These are phyloP conservation scores for Chlamydomonas schloesseri DNA, from an alignment of 139 green algal genomes.

Conservation along the genomic window DNA sequence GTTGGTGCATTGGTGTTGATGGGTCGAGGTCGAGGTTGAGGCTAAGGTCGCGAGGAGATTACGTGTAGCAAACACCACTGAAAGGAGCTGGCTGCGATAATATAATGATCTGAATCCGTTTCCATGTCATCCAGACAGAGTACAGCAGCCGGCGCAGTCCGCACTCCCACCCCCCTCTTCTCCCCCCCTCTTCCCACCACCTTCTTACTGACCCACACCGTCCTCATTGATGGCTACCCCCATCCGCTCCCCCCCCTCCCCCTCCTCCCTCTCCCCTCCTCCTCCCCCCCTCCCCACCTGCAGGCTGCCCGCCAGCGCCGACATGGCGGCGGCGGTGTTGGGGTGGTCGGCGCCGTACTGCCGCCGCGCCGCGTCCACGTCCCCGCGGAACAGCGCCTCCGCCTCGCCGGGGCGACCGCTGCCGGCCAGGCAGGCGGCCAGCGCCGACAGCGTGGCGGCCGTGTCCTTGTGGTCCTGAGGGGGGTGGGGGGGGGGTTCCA, in stretches of 20 bases:
- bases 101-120: too few species aligned
- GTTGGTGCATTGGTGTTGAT: neutral
- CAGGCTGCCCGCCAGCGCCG: constrained; percentile 30
- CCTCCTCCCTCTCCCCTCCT: neutral
- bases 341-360: constrained; percentile 1
- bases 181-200: too few species aligned
- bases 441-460: neutral
- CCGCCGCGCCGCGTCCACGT: constrained; percentile 20
- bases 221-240: neutral
- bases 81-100: too few species aligned
- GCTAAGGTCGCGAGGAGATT: too few species aligned
- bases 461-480: constrained; percentile 42
- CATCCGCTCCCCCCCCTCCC: neutral
- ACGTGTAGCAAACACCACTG: too few species aligned
- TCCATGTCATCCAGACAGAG: too few species aligned
- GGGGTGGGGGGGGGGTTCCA: too few species aligned
- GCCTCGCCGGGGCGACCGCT: constrained; percentile 9
- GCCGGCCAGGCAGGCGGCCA: constrained; percentile 23
- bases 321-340: constrained; percentile 32
- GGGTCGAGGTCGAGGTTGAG: neutral
- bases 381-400: constrained; percentile 28
- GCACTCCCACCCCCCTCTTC: too few species aligned
- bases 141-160: too few species aligned
- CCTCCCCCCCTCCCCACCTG: neutral
- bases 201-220: too few species aligned